Conservation (phyloP, 2,329 filamentous ascomycete species). For the Trichoderma oligosporum region DNA sequence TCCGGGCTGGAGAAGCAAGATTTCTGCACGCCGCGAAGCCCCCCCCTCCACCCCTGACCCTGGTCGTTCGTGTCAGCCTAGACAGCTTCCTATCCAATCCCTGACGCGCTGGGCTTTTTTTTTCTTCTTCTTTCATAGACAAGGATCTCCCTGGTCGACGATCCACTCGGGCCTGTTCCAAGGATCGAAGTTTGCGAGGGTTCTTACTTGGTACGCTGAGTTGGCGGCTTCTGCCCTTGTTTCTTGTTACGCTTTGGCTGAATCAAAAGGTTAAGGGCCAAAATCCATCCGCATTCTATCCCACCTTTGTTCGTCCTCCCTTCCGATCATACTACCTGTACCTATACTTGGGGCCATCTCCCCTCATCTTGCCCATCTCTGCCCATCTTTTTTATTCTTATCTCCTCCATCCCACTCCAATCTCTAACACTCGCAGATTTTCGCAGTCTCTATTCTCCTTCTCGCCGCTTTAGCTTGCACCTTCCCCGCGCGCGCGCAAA, state of each 20-base stretch:
- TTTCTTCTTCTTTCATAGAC: conserved; percentile 2
- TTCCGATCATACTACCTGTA: conserved; percentile 21
- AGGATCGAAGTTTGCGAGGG: conserved; percentile 16
- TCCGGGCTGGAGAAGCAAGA: conserved; percentile 19
- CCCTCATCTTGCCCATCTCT: conserved; percentile 1
- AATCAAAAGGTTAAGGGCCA: conserved; percentile 17
- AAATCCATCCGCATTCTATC: conserved; percentile 12
- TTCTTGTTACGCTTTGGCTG: conserved; percentile 23
- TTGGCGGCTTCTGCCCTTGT: conserved; percentile 19
- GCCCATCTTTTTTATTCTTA: not conserved
- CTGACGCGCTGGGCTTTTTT: conserved; percentile 17
- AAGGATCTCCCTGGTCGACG: conserved; percentile 20
- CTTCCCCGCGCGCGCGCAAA: not conserved
- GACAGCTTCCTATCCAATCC: conserved; percentile 19
- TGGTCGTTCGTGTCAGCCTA: conserved; percentile 21
- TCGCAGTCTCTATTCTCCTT: not conserved
- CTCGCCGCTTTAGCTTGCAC: not conserved
- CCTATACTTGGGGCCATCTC: conserved; percentile 22
- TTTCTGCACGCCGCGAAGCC: conserved; percentile 17
- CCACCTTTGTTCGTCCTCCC: conserved; percentile 19
- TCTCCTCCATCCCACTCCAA: conserved; percentile 13
- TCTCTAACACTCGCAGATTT: not conserved
- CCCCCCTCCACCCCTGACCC: conserved; percentile 8
- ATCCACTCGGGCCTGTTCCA: conserved; percentile 24
- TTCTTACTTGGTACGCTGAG: conserved; percentile 12